Evolutionary conservation across 2,329 filamentous ascomycete genomes (phyloP).

Genomic region (Cladophialophora bantiana): DNA sequence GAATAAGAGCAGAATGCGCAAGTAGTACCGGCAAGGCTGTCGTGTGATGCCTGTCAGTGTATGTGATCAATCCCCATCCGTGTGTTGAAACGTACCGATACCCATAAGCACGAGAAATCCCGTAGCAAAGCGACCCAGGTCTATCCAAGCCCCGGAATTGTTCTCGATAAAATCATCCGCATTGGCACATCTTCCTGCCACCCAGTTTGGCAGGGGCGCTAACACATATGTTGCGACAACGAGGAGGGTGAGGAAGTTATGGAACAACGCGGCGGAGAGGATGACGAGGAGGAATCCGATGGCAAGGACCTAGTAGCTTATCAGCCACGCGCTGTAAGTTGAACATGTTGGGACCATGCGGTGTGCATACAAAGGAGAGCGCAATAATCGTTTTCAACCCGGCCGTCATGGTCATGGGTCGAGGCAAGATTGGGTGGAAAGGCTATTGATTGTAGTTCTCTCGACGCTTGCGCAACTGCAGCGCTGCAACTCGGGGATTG

Average conservation of each 20-base stretch:
- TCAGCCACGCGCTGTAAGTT: slow-evolving; percentile 22
- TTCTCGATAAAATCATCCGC: slow-evolving; percentile 95
- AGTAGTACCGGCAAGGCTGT: slow-evolving; percentile 90
- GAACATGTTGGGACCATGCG: slow-evolving; percentile 8
- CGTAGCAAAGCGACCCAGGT: slow-evolving; percentile 91
- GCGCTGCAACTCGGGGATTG: neutral
- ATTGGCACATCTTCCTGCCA: slow-evolving; percentile 85
- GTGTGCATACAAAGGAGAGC: slow-evolving; percentile 84
- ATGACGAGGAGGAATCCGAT: slow-evolving; percentile 99
- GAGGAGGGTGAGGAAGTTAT: slow-evolving; percentile 92
- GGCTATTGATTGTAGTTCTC: slow-evolving; percentile 1
- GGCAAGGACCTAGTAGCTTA: slow-evolving; percentile 73
- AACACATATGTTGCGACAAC: slow-evolving; percentile 95
- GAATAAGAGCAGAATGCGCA: slow-evolving; percentile 84
- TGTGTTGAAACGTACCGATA: slow-evolving; percentile 71
- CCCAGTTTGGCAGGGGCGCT: slow-evolving; percentile 95
- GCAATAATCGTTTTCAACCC: slow-evolving; percentile 99
- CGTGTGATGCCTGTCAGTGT: slow-evolving; percentile 30
- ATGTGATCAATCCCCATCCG: slow-evolving; percentile 2
- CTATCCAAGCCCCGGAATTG: slow-evolving; percentile 81
- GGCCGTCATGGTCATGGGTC: slow-evolving; percentile 65
- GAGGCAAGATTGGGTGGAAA: slow-evolving; percentile 11
- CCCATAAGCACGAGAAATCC: slow-evolving; percentile 98
- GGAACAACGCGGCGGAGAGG: slow-evolving; percentile 92
- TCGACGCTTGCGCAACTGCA: slow-evolving; percentile 8